Conservation (phyloP, 768 basidiomycete species). For the Sporobolomyces phaffii region DNA sequence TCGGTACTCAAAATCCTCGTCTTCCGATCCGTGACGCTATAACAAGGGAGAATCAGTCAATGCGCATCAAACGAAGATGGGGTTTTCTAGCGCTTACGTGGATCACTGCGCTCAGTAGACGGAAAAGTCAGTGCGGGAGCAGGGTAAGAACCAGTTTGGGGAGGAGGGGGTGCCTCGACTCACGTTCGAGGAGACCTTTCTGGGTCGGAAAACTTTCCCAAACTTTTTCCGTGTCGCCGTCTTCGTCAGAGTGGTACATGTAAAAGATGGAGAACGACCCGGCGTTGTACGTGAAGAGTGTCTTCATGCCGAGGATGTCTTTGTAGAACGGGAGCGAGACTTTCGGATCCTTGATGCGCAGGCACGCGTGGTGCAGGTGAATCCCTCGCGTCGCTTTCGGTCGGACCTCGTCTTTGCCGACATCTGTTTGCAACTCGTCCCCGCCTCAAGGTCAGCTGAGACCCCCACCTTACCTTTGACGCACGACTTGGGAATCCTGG, state of each 20-base stretch:
- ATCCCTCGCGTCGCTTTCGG: slow-evolving; percentile 27
- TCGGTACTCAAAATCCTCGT: slow-evolving; percentile 19
- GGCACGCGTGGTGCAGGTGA: slow-evolving; percentile 30
- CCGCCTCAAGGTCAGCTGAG: background rate
- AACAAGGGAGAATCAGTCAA: background rate
- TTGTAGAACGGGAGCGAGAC: slow-evolving; percentile 27
- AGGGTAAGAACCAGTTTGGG: too few species aligned
- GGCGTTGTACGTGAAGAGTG: slow-evolving; percentile 32
- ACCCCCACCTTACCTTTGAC: background rate
- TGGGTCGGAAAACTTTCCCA: slow-evolving; percentile 32
- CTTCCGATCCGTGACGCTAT: slow-evolving; percentile 31
- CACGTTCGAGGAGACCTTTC: slow-evolving; percentile 34
- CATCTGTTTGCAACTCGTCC: slow-evolving; percentile 6
- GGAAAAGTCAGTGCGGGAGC: background rate
- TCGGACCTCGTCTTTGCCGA: slow-evolving; percentile 26
- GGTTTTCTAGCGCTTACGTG: too few species aligned
- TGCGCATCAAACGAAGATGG: background rate
- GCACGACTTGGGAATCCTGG: too few species aligned
- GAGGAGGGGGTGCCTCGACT: background rate
- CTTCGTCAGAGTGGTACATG: slow-evolving; percentile 33
- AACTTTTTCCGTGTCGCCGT: slow-evolving; percentile 28
- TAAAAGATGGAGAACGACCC: slow-evolving; percentile 33
- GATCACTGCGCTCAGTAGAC: slow-evolving; percentile 4
- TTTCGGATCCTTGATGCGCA: slow-evolving; percentile 32
- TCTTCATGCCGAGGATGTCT: slow-evolving; percentile 32